Evolutionary conservation across 2,329 filamentous ascomycete species (phyloP), one percentile per base, ranked within the genome.

Genomic region (Corinectria fuckeliana): DNA sequence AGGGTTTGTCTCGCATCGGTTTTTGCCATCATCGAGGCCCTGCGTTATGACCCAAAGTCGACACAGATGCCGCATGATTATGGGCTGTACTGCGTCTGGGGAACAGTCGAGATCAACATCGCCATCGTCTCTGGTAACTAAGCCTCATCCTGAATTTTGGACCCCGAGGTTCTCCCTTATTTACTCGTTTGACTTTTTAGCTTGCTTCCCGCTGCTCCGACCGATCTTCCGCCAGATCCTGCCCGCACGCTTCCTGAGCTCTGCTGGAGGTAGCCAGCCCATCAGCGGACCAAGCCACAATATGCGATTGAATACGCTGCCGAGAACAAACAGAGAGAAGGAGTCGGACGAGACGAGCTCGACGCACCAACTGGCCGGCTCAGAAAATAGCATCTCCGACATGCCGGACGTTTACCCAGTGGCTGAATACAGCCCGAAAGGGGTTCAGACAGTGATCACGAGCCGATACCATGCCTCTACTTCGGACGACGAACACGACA

Each of bases 131-230:
- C 66, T 7, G 64, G 62, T 65, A 55, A 47, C 4, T 20, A 30
- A 11, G n/a, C 11, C 20, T 16, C 6, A 2, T 7, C 5, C 14
- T 20, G 10, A n/a, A 5, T 7, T 26, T 16, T 11, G 13, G 9
- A 1, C 4, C n/a, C 21, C 18, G n/a, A 3, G 2, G 16, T 14
- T 3, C 25, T 41, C 4, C 41, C 50, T 34, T 6, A 32, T 9
- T 9, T 1, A 7, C 11, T 21, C n/a, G n/a, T n/a, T 3, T 45
- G 14, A n/a, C n/a, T n/a, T 16, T 4, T 3, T 32, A 66, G 64
- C 64, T 1, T 70, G 67, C n/a, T 64, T 69, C 16, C 67, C 67
- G 10, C 54, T 69, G 2, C 50, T 69, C 2, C 67, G 66, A 10
- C 67, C 67, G 4, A 62, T 69, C 18, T 69, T 69, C 16, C 59